phyloP scores from a whole-genome alignment of 306 rosid species.

The Betula pendula region DNA sequence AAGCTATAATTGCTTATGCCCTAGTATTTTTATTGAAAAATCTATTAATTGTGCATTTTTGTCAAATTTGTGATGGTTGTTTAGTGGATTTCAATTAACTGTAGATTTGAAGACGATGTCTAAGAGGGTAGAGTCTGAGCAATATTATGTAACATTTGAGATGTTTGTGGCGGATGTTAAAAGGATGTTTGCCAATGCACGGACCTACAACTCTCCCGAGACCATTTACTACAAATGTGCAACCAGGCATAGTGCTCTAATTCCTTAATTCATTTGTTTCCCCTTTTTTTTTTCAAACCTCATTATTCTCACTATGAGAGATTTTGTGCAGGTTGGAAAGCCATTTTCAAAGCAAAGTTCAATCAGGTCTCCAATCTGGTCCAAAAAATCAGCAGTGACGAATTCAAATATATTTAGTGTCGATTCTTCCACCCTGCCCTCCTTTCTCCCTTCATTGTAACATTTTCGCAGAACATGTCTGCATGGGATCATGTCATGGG shows the following conservation, averaged over 20 bases:
- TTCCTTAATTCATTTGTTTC: neutral
- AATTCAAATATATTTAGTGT: neutral
- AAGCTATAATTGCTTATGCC: neutral
- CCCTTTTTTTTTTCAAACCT: neutral
- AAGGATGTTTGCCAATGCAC: slow-evolving; percentile 91
- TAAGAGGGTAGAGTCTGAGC: slow-evolving; percentile 96
- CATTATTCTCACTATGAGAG: neutral
- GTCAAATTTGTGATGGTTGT: slow-evolving; percentile 6
- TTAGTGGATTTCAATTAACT: slow-evolving; percentile 11
- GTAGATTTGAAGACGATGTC: slow-evolving; percentile 92
- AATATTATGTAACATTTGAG: slow-evolving; percentile 87
- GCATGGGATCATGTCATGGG: neutral
- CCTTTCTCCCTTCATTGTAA: too few relatives aligned
- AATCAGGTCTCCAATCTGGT: slow-evolving; percentile 63
- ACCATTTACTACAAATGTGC: slow-evolving; percentile 91
- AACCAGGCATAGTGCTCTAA: slow-evolving; percentile 45
- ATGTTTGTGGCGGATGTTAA: slow-evolving; percentile 90
- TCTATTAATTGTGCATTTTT: neutral
- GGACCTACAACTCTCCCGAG: slow-evolving; percentile 89
- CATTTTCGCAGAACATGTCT: neutral
- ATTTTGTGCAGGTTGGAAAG: slow-evolving; percentile 59
- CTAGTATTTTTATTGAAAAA: neutral
- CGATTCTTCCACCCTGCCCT: too few relatives aligned
- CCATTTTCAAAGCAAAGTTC: slow-evolving; percentile 79
- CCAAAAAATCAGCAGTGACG: slow-evolving; percentile 57